Evolutionary conservation across 768 basidiomycete species (phyloP).

Genomic region (Rhodotorula babjevae): DNA sequence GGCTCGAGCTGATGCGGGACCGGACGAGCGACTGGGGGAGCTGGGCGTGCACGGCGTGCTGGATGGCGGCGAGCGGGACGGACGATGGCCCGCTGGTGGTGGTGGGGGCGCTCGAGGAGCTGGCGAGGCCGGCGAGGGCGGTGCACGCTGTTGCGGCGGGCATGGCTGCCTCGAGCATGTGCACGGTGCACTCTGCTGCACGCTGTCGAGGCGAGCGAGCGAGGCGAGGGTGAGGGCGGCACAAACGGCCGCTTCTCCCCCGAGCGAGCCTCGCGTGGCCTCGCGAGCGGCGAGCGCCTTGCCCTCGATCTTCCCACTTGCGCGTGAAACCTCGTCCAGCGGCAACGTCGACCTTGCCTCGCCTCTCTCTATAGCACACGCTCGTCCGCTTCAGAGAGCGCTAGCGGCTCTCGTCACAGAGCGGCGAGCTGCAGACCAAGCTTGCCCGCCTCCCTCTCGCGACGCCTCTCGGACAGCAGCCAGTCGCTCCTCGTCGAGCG

Average conservation of each 20-base stretch:
- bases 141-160: neutral
- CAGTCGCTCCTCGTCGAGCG: neutral
- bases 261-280: too few species aligned
- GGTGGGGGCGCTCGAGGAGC: neutral
- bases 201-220: neutral
- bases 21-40: conserved; percentile 32
- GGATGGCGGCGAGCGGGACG: neutral
- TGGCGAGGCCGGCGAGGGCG: neutral
- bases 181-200: neutral
- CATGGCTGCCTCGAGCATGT: neutral
- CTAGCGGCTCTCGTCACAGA: too few species aligned
- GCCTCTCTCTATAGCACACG: too few species aligned
- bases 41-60: neutral
- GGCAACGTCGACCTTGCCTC: too few species aligned
- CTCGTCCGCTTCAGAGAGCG: too few species aligned
- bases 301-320: too few species aligned
- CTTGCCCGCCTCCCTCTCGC: too few species aligned
- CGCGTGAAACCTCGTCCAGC: too few species aligned
- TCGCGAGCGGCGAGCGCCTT: too few species aligned
- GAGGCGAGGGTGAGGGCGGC: too few species aligned
- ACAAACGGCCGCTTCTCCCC: too few species aligned
- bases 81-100: neutral
- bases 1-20: conserved; percentile 17
- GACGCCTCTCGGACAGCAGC: neutral
- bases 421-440: too few species aligned